These are phyloP conservation scores for Escovopsis weberi DNA, from an alignment of 2,329 filamentous ascomycete genomes.

Conservation along the genomic window DNA sequence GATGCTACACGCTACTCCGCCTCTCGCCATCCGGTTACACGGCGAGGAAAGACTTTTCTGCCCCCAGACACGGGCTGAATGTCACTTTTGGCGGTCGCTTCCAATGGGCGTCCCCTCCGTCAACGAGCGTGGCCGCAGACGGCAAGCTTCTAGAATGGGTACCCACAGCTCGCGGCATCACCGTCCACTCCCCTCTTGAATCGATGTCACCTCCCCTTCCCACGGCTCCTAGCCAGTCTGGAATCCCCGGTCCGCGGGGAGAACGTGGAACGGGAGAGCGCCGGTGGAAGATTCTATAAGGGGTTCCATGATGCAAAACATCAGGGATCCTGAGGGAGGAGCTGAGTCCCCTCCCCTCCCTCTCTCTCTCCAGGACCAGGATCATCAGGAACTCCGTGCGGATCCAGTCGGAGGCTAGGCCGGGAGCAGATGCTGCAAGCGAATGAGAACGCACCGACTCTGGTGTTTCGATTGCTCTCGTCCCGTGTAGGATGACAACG, in stretches of 20 bases:
- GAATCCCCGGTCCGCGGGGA: neutral
- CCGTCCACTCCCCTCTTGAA: conserved; percentile 11
- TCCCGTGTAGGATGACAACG: conserved; percentile 3
- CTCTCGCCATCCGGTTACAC: too few relatives aligned
- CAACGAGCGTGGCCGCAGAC: conserved; percentile 10
- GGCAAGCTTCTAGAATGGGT: conserved; percentile 15
- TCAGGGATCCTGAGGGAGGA: neutral
- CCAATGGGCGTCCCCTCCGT: neutral
- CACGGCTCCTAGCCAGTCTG: neutral
- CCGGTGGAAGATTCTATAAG: conserved; percentile 1
- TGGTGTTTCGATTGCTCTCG: conserved; percentile 12
- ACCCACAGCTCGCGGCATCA: conserved; percentile 15
- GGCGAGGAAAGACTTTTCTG: too few relatives aligned
- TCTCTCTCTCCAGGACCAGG: neutral
- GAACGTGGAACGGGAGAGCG: neutral
- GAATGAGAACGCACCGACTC: conserved; percentile 8
- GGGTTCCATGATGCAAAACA: conserved; percentile 1
- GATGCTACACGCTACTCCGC: too few relatives aligned
- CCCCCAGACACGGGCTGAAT: too few relatives aligned
- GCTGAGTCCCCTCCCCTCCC: neutral
- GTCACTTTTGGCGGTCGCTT: neutral
- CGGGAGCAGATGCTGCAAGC: conserved; percentile 6
- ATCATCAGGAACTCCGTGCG: neutral
- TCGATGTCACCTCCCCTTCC: neutral
- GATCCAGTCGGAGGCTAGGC: conserved; percentile 1